phyloP scores from a whole-genome alignment of 2,329 filamentous ascomycete species.

The Coniosporium uncinatum region DNA sequence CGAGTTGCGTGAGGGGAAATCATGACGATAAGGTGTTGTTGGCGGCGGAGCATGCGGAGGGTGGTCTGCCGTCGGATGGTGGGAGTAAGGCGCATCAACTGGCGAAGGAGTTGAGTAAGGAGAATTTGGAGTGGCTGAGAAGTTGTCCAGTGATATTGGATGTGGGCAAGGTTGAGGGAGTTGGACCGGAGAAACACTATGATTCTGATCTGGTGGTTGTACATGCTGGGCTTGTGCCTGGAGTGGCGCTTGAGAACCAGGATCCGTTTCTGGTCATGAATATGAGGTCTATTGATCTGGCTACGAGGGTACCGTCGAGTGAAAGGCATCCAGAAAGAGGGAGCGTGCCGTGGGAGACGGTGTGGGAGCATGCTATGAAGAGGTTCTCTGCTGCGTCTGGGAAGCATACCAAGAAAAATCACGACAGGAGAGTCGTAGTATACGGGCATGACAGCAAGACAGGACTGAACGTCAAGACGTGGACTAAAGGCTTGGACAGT shows the following conservation, averaged over 20 bases:
- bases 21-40: conserved; percentile 86
- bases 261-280: conserved; percentile 86
- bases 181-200: neutral
- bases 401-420: conserved; percentile 19
- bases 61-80: neutral
- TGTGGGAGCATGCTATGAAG: conserved; percentile 16
- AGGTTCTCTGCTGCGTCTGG: conserved; percentile 16
- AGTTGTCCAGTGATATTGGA: conserved; percentile 73
- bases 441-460: conserved; percentile 82
- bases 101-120: conserved; percentile 47
- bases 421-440: conserved; percentile 59
- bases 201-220: conserved; percentile 68
- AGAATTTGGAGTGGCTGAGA: conserved; percentile 65
- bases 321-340: conserved; percentile 19
- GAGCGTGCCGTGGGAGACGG: conserved; percentile 63
- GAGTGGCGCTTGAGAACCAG: conserved; percentile 61
- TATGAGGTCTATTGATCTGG: conserved; percentile 73
- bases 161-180: conserved; percentile 40
- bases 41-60: conserved; percentile 21
- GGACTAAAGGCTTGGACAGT: conserved; percentile 81
- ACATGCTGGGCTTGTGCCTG: conserved; percentile 82
- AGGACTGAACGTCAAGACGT: conserved; percentile 62
- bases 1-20: conserved; percentile 84
- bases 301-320: conserved; percentile 51
- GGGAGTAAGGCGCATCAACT: conserved; percentile 39